Conservation (phyloP, 352 stramenopile genomes). For the Phytophthora hybrid region DNA sequence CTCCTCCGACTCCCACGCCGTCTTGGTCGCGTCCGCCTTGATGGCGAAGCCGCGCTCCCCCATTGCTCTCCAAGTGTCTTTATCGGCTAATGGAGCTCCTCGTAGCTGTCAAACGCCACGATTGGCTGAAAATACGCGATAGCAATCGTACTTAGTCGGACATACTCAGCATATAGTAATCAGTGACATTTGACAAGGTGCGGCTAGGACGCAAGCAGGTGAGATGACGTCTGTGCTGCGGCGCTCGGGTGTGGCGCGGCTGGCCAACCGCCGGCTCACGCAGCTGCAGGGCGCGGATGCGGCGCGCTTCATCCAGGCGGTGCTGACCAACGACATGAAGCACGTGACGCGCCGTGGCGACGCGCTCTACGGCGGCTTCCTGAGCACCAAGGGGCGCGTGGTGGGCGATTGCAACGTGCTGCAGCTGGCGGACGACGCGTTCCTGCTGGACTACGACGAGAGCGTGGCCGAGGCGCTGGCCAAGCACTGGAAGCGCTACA, state of each 20-base stretch:
- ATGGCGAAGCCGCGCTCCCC: constrained; percentile 88
- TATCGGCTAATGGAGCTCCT: not conserved
- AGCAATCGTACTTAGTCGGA: not conserved
- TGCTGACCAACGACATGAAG: constrained; percentile 90
- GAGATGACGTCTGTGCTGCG: constrained; percentile 41
- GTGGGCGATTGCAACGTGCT: constrained; percentile 83
- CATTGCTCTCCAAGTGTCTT: constrained; percentile 44
- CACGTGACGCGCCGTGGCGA: constrained; percentile 54
- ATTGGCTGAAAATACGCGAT: not conserved
- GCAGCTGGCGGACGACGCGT: constrained; percentile 71
- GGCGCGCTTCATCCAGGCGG: constrained; percentile 78
- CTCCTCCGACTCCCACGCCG: constrained; percentile 93
- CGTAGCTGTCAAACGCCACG: not conserved
- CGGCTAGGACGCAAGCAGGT: constrained; percentile 11
- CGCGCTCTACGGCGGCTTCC: constrained; percentile 80
- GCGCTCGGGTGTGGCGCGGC: constrained; percentile 51
- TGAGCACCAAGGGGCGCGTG: constrained; percentile 82
- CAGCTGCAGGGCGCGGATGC: constrained; percentile 79
- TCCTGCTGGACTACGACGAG: constrained; percentile 79
- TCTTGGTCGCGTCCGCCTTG: constrained; percentile 90
- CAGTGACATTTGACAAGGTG: constrained; percentile 29
- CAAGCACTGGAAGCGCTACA: constrained; percentile 92
- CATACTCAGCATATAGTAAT: constrained; percentile 8
- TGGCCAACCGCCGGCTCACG: constrained; percentile 66
- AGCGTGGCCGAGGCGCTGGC: constrained; percentile 59